Evolutionary conservation across 1,284 basidiomycete species (phyloP).

Genomic region (Kwoniella shivajii): DNA sequence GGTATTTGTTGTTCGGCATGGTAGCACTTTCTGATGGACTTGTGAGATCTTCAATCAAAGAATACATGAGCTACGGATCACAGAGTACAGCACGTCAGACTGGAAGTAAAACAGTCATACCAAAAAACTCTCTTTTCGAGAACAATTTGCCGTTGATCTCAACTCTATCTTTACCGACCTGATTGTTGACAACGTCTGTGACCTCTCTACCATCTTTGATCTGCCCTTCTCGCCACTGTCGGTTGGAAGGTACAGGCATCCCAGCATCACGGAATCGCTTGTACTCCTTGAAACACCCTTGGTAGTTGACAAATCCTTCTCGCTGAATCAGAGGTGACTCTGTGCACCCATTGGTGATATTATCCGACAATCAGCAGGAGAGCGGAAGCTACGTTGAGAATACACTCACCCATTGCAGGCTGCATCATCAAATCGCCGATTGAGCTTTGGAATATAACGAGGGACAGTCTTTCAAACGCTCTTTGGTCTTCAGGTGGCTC

Average conservation of each 20-base stretch:
- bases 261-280: slow-evolving; percentile 35
- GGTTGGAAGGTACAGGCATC: slow-evolving; percentile 36
- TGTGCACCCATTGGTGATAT: too few species aligned
- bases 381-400: too few species aligned
- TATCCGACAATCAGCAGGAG: background rate
- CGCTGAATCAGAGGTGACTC: slow-evolving; percentile 42
- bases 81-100: too few species aligned
- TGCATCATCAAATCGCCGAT: slow-evolving; percentile 49
- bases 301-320: slow-evolving; percentile 38
- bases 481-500: slow-evolving; percentile 54
- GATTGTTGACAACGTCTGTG: slow-evolving; percentile 33
- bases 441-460: slow-evolving; percentile 55
- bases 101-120: slow-evolving; percentile 41
- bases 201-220: slow-evolving; percentile 42
- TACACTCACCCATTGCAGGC: slow-evolving; percentile 28
- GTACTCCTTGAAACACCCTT: slow-evolving; percentile 44
- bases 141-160: slow-evolving; percentile 38
- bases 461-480: slow-evolving; percentile 48
- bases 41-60: too few species aligned
- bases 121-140: slow-evolving; percentile 38
- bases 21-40: too few species aligned
- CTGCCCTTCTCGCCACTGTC: slow-evolving; percentile 43
- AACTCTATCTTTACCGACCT: slow-evolving; percentile 33
- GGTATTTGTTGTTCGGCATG: too few species aligned
- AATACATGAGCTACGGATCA: too few species aligned